Evolutionary conservation across 2,329 filamentous ascomycete genomes (phyloP).

Genomic region (Cladosporium austrohemisphaericum): DNA sequence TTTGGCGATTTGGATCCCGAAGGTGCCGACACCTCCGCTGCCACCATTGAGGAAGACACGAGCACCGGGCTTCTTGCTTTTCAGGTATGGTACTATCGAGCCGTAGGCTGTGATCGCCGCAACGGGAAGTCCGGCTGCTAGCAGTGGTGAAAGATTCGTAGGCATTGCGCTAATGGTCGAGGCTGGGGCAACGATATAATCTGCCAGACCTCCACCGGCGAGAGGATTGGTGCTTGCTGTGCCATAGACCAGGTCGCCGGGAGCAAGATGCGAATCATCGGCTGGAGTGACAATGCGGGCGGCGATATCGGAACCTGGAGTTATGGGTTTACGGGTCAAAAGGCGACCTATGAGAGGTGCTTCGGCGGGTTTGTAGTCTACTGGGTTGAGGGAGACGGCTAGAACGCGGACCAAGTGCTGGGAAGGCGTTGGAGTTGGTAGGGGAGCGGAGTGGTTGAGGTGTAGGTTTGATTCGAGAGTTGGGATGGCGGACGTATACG

Average conservation of each 20-base stretch:
- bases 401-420: constrained; percentile 56
- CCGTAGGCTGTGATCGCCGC: constrained; percentile 40
- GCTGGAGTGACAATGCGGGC: constrained; percentile 46
- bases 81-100: constrained; percentile 35
- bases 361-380: constrained; percentile 62
- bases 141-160: constrained; percentile 37
- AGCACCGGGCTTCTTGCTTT: constrained; percentile 38
- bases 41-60: constrained; percentile 64
- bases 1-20: constrained; percentile 62
- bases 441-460: constrained; percentile 41
- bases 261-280: constrained; percentile 26
- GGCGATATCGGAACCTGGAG: constrained; percentile 51
- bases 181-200: constrained; percentile 38
- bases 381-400: constrained; percentile 52
- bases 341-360: constrained; percentile 36
- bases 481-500: constrained; percentile 45
- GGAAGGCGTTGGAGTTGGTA: constrained; percentile 28
- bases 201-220: constrained; percentile 34
- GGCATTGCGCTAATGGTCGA: constrained; percentile 41
- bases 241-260: constrained; percentile 41
- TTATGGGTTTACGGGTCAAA: constrained; percentile 39
- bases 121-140: constrained; percentile 33
- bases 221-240: constrained; percentile 31
- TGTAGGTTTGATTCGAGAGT: constrained; percentile 54
- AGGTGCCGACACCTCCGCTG: constrained; percentile 58